Base-by-base conservation (phyloP, 2,329 filamentous ascomycete genomes). In the Neonectria ditissima region DNA sequence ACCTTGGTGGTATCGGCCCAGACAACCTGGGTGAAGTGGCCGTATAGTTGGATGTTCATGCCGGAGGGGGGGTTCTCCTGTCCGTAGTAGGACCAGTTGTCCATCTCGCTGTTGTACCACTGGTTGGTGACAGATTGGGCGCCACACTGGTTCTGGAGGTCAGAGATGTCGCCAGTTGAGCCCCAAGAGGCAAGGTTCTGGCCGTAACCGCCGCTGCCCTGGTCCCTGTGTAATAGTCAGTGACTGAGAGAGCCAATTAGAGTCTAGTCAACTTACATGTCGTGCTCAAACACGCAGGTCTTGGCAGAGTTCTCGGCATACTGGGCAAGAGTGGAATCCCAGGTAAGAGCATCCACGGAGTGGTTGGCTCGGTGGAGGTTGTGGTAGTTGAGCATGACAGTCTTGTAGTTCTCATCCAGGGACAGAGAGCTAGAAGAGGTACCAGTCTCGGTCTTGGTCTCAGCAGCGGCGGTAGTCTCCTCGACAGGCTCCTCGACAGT, bases 351-450 rank as follows among this genome's bases (percentile, higher is more conserved):
- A 22, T 80, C 75, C 37, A 88, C 89, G 18, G 90, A 91, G 86
- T 97, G 93, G 83, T 96, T 97, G 75, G 84, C 78, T 67, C 96
- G 94, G 81, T 96, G 92, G 56, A 91, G 74, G 82, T 97, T 97
- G 89, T 98, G 96, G 77, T 92, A 88, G 72, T 89, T 83, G 53
- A 95, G 73, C 53, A 85, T 84, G 14, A 79, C 75, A 59, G 76
- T 76, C 61, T 72, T 37, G 62, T 82, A 80, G 57, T 78, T 68
- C 44, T 60, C 61, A 11, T 62, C 56, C 11, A 68, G 45, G 20
- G 68, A 59, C 37, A 69, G 47, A 16, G 20, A 37, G 51, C 20
- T 44, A 34, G 67, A 32, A 5, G 62, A 48, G 43, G 60, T 24
- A 59, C 48, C 53, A 52, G 63, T 50, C 48, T 41, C 43, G 50